phyloP scores from a whole-genome alignment of 1,284 basidiomycete genomes.

The Ceratobasidium theobromae region DNA sequence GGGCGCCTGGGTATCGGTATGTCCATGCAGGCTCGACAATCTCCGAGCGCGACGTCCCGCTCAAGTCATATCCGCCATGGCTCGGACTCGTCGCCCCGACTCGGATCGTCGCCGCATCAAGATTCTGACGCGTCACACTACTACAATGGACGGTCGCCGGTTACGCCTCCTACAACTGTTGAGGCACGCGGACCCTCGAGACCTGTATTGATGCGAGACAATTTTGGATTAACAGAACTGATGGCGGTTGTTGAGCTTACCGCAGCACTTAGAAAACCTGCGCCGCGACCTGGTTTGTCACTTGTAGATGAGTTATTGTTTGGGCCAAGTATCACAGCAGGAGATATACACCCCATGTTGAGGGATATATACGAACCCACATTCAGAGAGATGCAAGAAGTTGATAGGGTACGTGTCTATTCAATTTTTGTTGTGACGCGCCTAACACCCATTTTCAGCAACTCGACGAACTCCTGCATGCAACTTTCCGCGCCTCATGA shows the following conservation, averaged over 20 bases:
- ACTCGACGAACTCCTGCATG: constrained; percentile 36
- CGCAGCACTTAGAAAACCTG: constrained; percentile 46
- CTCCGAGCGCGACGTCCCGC: constrained; percentile 20
- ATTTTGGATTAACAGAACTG: constrained; percentile 82
- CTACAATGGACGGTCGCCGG: constrained; percentile 43
- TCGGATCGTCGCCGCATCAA: constrained; percentile 28
- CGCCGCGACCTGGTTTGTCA: constrained; percentile 45
- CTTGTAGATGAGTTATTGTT: constrained; percentile 75
- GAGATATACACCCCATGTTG: constrained; percentile 68
- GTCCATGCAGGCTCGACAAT: constrained; percentile 23
- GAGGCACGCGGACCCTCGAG: constrained; percentile 18
- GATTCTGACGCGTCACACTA: constrained; percentile 29
- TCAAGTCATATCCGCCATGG: constrained; percentile 30
- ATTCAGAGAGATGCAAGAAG: constrained; percentile 74
- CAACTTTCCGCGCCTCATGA: constrained; percentile 30
- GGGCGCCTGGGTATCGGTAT: constrained; percentile 30
- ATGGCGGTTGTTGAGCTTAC: constrained; percentile 77
- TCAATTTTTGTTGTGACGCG: background rate
- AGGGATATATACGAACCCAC: constrained; percentile 68
- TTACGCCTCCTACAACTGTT: constrained; percentile 44
- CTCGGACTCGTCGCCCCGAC: constrained; percentile 43
- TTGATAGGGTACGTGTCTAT: constrained; percentile 63
- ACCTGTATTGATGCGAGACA: constrained; percentile 60
- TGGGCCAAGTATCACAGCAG: constrained; percentile 61
- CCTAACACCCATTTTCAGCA: constrained; percentile 30